These are phyloP conservation scores for Colletotrichum tofieldiae DNA, from an alignment of 2,329 filamentous ascomycete genomes.

Conservation along the genomic window DNA sequence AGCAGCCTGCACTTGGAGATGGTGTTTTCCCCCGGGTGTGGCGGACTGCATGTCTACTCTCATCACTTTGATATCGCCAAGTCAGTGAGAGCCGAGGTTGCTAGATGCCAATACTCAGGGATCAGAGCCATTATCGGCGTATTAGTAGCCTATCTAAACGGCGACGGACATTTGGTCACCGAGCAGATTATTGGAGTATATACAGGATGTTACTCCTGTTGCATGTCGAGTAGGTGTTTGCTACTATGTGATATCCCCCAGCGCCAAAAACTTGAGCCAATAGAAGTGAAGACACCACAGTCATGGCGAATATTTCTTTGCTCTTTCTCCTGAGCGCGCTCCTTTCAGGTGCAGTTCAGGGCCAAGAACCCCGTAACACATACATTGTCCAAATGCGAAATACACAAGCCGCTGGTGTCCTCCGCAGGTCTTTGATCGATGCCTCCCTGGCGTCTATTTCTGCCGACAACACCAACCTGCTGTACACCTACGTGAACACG, in stretches of 20 bases:
- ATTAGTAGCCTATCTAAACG: background rate
- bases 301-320: conserved; percentile 17
- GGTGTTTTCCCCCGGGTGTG: background rate
- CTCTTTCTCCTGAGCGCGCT: conserved; percentile 11
- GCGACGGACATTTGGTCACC: background rate
- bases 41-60: background rate
- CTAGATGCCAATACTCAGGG: background rate
- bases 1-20: background rate
- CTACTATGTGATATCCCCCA: background rate
- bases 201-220: background rate
- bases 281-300: background rate
- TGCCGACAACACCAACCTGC: conserved; percentile 10
- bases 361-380: background rate
- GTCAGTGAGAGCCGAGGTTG: background rate
- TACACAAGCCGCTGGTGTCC: background rate
- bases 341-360: conserved; percentile 1
- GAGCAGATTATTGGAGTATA: background rate
- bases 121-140: background rate
- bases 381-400: conserved; percentile 24
- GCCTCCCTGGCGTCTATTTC: conserved; percentile 14
- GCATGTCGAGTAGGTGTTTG: too few relatives aligned
- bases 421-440: conserved; percentile 4
- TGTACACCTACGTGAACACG: conserved; percentile 33
- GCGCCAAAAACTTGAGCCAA: background rate
- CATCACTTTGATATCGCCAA: conserved; percentile 4